Evolutionary conservation across 345 rosid species (phyloP), one percentile per base, ranked within the genome.

Genomic region (Combretum micranthum): DNA sequence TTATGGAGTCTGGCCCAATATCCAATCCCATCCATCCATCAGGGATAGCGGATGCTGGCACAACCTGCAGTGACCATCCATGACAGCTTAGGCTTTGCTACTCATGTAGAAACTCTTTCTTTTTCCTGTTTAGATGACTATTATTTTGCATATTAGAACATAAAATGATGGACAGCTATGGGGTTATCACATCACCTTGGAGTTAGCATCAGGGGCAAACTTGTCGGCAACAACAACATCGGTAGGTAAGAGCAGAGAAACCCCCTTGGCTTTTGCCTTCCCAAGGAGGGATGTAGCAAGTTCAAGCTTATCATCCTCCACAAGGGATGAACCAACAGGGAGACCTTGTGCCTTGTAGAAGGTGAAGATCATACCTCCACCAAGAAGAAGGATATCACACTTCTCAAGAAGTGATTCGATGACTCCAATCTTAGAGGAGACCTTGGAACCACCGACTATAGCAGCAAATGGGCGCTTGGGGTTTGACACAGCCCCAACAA

Each of bases 1-100:
- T 86, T 22, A 91, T 64, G 48, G 92, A 78, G 47, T 85, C 92
- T 56, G 92, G 92, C 56, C 86, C 92, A 61, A 85, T 65, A 74
- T 85, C 98, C 62, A 91, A 70, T 55, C 96, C 98, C 98, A 91
- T 91, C 98, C 98, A 91, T 16, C 95, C 96, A 73, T 88, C 95
- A 6, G 92, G 96, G 58, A 91, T 91, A 32, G 74, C 83, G 25
- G 87, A 67, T 55, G 92, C 79, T 17, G 98, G 72, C 70, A 88
- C 95, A 57, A 69, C 51, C 98, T 91, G 86, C 64, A 76, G 56
- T 42, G 16, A 63, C 47, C 56, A 53, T 44, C 22, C 23, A 15
- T 13, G 8, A 12, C 13, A 22, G 46, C 25, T 20, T 20, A 22
- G 45, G 22, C 2, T 11, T 1, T 32, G 16, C 32, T 22, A 20